These are phyloP conservation scores for Sutorius eximius DNA, from an alignment of 1,284 basidiomycete genomes.

Conservation along the genomic window DNA sequence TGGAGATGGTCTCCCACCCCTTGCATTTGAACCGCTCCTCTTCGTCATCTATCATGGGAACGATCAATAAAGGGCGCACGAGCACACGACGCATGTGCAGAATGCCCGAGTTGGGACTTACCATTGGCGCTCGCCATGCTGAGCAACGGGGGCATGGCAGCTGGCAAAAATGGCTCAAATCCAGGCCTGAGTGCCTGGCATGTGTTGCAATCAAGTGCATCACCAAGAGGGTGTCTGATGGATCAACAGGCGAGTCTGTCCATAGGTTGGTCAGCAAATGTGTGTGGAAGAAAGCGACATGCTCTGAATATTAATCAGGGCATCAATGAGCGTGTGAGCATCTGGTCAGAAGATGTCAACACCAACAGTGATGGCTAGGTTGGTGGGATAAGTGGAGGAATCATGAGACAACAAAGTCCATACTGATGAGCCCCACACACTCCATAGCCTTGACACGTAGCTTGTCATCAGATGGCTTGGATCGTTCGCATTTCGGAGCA, in stretches of 20 bases:
- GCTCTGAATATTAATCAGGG: conserved; percentile 80
- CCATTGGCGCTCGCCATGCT: conserved; percentile 72
- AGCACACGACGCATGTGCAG: background rate
- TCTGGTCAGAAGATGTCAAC: conserved; percentile 75
- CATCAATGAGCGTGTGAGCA: conserved; percentile 67
- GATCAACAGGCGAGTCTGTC: conserved; percentile 62
- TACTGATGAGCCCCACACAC: conserved; percentile 79
- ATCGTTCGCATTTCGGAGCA: conserved; percentile 65
- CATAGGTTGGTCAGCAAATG: background rate
- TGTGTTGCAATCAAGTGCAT: conserved; percentile 78
- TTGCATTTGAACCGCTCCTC: conserved; percentile 56
- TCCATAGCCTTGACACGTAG: conserved; percentile 82
- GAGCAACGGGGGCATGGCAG: conserved; percentile 80
- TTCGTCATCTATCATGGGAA: conserved; percentile 48
- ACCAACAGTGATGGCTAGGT: conserved; percentile 77
- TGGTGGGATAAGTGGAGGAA: background rate
- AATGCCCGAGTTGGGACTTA: conserved; percentile 37
- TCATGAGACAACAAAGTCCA: conserved; percentile 11
- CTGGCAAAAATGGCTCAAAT: conserved; percentile 80
- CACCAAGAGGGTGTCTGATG: conserved; percentile 61
- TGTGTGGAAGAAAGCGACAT: conserved; percentile 21
- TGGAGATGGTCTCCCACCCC: conserved; percentile 74
- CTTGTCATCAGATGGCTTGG: conserved; percentile 63
- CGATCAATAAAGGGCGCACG: background rate
- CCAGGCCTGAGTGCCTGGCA: conserved; percentile 78